These are phyloP conservation scores for Cylindrotheca fusiformis DNA, from an alignment of 108 stramenopile genomes.

Conservation along the genomic window DNA sequence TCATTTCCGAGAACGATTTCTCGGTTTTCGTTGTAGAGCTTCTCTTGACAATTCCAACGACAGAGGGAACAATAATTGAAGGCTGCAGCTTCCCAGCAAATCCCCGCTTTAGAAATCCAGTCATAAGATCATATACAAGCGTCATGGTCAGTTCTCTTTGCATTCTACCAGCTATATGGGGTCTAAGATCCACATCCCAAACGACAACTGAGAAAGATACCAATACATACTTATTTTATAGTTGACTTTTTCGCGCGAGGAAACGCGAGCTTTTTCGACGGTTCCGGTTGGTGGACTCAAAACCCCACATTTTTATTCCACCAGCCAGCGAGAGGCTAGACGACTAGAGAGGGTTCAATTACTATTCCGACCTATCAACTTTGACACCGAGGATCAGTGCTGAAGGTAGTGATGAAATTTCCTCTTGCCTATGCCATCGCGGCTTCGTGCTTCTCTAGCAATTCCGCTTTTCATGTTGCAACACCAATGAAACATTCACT, in stretches of 20 bases:
- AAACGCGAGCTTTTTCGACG: too few relatives aligned
- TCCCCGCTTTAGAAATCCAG: conserved; percentile 23
- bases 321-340: too few relatives aligned
- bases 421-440: neutral
- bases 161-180: too few relatives aligned
- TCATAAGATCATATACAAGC: conserved; percentile 22
- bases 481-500: neutral
- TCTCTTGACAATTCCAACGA: conserved; percentile 6
- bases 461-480: neutral
- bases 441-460: neutral
- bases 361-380: too few relatives aligned
- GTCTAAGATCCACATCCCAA: too few relatives aligned
- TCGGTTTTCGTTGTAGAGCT: conserved; percentile 1
- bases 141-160: too few relatives aligned
- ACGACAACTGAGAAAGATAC: too few relatives aligned
- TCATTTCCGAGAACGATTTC: conserved; percentile 13
- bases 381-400: too few relatives aligned
- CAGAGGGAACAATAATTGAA: conserved; percentile 7
- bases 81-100: conserved; percentile 22
- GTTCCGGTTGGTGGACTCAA: conserved; percentile 5
- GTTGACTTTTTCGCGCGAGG: too few relatives aligned
- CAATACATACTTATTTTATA: too few relatives aligned
- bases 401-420: neutral
- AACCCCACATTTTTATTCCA: too few relatives aligned
- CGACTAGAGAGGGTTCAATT: too few relatives aligned